Base-by-base conservation (phyloP, 2,329 filamentous ascomycete species). In the Hymenoscyphus fraxineus region DNA sequence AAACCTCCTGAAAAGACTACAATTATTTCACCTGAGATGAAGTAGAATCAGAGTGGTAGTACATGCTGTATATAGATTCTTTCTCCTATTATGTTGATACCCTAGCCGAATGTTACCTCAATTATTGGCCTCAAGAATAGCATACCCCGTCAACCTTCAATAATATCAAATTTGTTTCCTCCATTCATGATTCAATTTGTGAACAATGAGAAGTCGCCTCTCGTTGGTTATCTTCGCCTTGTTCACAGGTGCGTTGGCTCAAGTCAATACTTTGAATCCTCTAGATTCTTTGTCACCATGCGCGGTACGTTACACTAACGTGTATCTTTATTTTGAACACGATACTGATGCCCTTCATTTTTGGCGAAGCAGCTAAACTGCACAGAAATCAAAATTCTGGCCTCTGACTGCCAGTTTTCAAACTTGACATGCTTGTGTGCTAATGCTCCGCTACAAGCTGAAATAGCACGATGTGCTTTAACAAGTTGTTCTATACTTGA, bases 351-450 rank as follows among this genome's bases (percentile, higher is more conserved):
- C 39, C n/a, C 15, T 13, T 32, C 19, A 7, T 13, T 57, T 35
- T 57, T 47, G 69, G 69, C 59, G 69, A 15, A 27, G 27, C 27
- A 27, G 27, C 27, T 27, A 27, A 35, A 44, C 54, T 71, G 69
- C 55, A 64, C 68, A 19, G 58, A 57, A 19, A 39, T 31, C 15
- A 63, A 60, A 41, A 40, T 71, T 38, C 54, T 22, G 31, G 66
- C 56, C 16, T 80, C 78, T 1, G 66, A 67, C 13, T 80, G 79
- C 63, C 69, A 73, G 4, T 65, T 72, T 1, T 76, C 78, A 3
- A 72, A 80, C 62, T 72, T 74, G 56, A 70, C 72, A 19, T 81
- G 79, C 63, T 71, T 80, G 27, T 81, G 79, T 66, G 74, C 69
- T 1, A 73, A 79, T 65, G 62, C 63, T 1, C 67, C 70, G 1